These are phyloP conservation scores for Plantago major DNA, from an alignment of 257 asterid genomes.

Conservation along the genomic window DNA sequence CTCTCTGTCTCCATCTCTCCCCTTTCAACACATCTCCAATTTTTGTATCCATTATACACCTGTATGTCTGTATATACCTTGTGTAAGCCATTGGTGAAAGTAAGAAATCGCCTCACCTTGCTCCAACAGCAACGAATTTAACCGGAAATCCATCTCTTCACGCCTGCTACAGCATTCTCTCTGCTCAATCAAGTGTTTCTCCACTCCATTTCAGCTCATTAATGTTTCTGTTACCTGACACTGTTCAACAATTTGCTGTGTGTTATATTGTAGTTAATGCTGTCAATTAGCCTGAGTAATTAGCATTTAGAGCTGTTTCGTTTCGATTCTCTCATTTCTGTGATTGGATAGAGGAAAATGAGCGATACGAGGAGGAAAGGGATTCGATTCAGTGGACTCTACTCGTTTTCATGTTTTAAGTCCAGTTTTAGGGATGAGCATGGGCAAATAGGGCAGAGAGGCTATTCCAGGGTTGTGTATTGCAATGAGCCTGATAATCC, in stretches of 20 bases:
- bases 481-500: slow-evolving; percentile 78
- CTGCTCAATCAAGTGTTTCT: too few species aligned
- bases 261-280: slow-evolving; percentile 6
- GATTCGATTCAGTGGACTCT: slow-evolving; percentile 58
- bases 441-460: slow-evolving; percentile 75
- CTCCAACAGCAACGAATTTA: slow-evolving; percentile 45
- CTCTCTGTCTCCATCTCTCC: slow-evolving; percentile 16
- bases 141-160: neutral
- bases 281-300: neutral
- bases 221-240: neutral
- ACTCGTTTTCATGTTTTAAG: slow-evolving; percentile 63
- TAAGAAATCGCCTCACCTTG: slow-evolving; percentile 49
- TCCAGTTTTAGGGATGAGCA: slow-evolving; percentile 51
- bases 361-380: slow-evolving; percentile 28
- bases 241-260: neutral
- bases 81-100: slow-evolving; percentile 33
- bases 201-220: neutral
- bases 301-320: neutral
- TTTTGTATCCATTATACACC: neutral
- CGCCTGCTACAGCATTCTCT: neutral
- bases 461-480: slow-evolving; percentile 71
- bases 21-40: slow-evolving; percentile 5
- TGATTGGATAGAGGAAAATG: slow-evolving; percentile 32
- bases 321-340: neutral
- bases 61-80: slow-evolving; percentile 14